Evolutionary conservation across 1,139 yeast genomes (phyloP), one percentile per base, ranked within the genome.

Genomic region (Debaryomyces psychrophilus): DNA sequence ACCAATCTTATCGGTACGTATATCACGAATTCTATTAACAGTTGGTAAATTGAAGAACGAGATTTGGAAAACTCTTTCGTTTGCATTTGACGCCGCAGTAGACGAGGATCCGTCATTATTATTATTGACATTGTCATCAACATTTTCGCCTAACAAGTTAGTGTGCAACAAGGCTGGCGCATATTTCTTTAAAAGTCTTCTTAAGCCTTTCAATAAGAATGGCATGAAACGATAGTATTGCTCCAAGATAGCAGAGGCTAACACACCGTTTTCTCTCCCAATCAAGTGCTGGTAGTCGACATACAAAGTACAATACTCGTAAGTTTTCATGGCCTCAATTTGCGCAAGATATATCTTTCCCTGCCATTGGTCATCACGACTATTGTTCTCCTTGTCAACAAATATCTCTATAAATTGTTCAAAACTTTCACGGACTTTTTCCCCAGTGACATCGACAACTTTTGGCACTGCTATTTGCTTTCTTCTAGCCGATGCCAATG

Each of bases 201-300:
- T 79, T 55, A 93, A 73, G 1, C 95, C 97, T 45, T 78, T 80
- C 49, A 85, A 77, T 52, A 93, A 73, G 60, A 85, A 93, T 1
- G 99, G 99, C 52, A 87, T 71, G 69, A 93, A 92, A 62, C 99
- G 81, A 65, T 90, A 93, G 65, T 88, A 95, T 64, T 93, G 97
- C 52, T 90, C 96, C 44, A 84, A 77, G 49, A 92, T 83, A 34
- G 99, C 99, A 49, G 85, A 79, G 1, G 97, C 97, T 55, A 95
- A 74, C 15, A 90, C 92, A 45, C 96, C 97, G 58, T 87, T 86
- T 60, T 90, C 95, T 48, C 87, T 77, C 15, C 81, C 79, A 33
- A 85, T 68, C 49, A 93, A 68, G 65, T 95, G 97, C 48, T 82
- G 82, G 64, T 86, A 92, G 64, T 95, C 96, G 31, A 93, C 83